phyloP scores from a whole-genome alignment of 2,329 filamentous ascomycete genomes.

The Penicillium carneum region DNA sequence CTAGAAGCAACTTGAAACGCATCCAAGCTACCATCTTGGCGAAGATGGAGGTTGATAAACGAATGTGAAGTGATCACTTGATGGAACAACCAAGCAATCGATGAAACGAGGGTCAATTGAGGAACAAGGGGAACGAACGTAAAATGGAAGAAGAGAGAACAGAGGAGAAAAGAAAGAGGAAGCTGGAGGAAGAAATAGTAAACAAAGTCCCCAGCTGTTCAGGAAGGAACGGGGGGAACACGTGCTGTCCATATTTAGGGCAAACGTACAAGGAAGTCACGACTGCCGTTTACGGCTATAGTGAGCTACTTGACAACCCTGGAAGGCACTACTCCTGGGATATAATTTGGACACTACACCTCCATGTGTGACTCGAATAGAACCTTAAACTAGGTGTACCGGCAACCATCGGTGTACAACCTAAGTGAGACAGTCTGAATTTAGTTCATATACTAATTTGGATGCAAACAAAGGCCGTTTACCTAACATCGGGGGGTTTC shows the following conservation, averaged over 20 bases:
- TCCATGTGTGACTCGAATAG: constrained; percentile 8
- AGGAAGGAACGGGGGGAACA: constrained; percentile 14
- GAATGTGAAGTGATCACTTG: constrained; percentile 8
- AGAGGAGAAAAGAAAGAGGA: constrained; percentile 7
- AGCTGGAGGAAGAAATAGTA: constrained; percentile 10
- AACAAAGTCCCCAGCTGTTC: constrained; percentile 4
- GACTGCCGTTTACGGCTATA: neutral
- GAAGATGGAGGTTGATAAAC: neutral
- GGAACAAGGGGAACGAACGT: constrained; percentile 2
- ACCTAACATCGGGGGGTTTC: constrained; percentile 8
- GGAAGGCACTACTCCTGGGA: neutral
- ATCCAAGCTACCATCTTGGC: constrained; percentile 20
- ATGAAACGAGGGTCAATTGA: constrained; percentile 9
- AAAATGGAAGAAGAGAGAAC: constrained; percentile 12
- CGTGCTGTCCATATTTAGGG: constrained; percentile 4
- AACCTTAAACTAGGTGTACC: constrained; percentile 12
- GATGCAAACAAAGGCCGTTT: neutral
- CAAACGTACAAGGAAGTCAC: constrained; percentile 13
- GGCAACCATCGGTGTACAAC: constrained; percentile 9
- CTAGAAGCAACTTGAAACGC: constrained; percentile 26
- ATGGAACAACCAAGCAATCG: constrained; percentile 6
- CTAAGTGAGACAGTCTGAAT: constrained; percentile 11
- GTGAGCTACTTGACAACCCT: neutral
- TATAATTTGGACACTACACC: neutral
- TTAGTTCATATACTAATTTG: neutral